Evolutionary conservation across 352 stramenopile species (phyloP), one percentile per base, ranked within the genome.

Genomic region (Phytophthora citricola): DNA sequence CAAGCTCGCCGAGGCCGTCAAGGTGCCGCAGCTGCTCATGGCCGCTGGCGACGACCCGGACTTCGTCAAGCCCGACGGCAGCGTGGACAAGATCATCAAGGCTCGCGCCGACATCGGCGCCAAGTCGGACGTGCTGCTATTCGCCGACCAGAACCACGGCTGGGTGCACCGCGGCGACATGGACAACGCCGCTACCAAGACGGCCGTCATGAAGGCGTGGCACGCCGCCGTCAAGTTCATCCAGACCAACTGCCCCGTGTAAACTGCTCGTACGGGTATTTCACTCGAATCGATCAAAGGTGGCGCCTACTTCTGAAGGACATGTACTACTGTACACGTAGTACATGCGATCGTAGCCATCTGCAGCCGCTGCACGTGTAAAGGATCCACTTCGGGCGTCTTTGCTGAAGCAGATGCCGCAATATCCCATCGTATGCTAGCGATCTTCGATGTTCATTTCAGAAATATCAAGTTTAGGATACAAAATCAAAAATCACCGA

Each of bases 121-220:
- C 10, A 63, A 83, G 52, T 90, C 81, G 39, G 75, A 89, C 24
- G 83, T 89, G 59, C 56, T 89, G 52, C 70, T 90, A 27, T 96
- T 93, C 57, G 66, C 82, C 10, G 71, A 87, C 57, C 66, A 88
- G 77, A 82, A 87, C 17, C 88, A 96, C 71, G 88, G 88, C 38
- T 96, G 86, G 86, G 85, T 94, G 58, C 80, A 93, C 71, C 88
- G 88, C 59, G 85, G 86, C 52, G 88, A 96, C 76, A 75, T 93
- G 48, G 51, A 76, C 57, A 79, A 94, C 66, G 66, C 77, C 5
- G 79, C 76, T 17, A 91, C 78, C 24, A 91, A 92, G 68, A 57
- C 70, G 38, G 75, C 69, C 11, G 79, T 91, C 14, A 87, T 87
- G 69, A 84, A 86, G 63, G 81, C 79, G 10, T 89, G 83, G 73